Evolutionary conservation across 805 yeast genomes (phyloP), one percentile per base, ranked within the genome.

Genomic region (Saccharomycopsis javanensis): DNA sequence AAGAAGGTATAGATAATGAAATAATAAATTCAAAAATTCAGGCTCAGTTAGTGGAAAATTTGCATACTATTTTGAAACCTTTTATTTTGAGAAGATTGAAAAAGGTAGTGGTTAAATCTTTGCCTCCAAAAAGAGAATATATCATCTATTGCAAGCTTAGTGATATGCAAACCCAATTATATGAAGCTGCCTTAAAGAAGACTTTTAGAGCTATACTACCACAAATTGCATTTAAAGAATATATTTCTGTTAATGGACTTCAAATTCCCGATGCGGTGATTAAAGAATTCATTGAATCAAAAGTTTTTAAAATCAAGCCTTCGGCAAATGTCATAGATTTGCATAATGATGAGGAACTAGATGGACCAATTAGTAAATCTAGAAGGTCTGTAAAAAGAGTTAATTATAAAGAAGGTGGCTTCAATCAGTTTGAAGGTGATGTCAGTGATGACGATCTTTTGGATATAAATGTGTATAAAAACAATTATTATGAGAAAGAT

Each of bases 91-190:
- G 99, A 64, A 75, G 99, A 58, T 71, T 92, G 67, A 92, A 92
- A 67, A 79, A 75, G 55, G 96, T 88, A 0, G 73, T 86, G 16
- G 73, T 75, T 2, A 76, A 75, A 30, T 76, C 77, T 45, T 72
- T 94, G 56, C 98, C 97, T 0, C 86, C 92, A 1, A 94, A 94
- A 69, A 82, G 94, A 60, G 99, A 92, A 69, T 92, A 89, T 65
- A 79, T 88, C 48, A 75, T 92, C 1, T 89, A 87, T 68, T 80
- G 88, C 5, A 80, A 85, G 2, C 68, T 92, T 57, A 79, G 92
- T 0, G 68, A 73, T 0, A 65, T 74, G 42, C 99, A 92, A 70
- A 77, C 75, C 31, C 72, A 75, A n/a, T 71, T 90, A 15, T 88
- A 89, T 66, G 70, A 75, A 51, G 66, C 68, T 46, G 81, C 83